These are phyloP conservation scores for Falciphora oryzae DNA, from an alignment of 2,329 filamentous ascomycete species.

Conservation along the genomic window DNA sequence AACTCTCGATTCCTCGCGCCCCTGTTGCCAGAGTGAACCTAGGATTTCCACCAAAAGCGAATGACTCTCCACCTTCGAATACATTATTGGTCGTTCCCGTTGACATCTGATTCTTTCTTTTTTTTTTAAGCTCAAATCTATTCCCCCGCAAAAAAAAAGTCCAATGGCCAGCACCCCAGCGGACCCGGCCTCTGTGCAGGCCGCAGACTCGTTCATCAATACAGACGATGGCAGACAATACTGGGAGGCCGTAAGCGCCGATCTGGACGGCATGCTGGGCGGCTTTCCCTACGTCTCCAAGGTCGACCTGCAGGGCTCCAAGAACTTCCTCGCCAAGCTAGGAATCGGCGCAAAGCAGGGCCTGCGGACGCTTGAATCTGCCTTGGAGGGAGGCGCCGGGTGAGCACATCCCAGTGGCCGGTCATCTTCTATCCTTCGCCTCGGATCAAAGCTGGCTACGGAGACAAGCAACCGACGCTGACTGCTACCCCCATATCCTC, in stretches of 20 bases:
- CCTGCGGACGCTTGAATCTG: constrained; percentile 22
- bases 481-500: not conserved
- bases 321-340: constrained; percentile 66
- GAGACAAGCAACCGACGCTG: not conserved
- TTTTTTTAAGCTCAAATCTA: no score
- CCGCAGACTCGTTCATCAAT: constrained; percentile 30
- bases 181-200: not conserved
- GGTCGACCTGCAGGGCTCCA: constrained; percentile 65
- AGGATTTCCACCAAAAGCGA: not conserved
- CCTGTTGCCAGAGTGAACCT: not conserved
- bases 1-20: not conserved
- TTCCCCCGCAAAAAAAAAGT: not conserved
- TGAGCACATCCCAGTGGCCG: not conserved
- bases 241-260: constrained; percentile 40
- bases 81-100: not conserved
- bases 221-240: constrained; percentile 34
- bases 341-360: constrained; percentile 36
- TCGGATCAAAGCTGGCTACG: not conserved
- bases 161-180: not conserved
- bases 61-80: not conserved
- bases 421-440: not conserved
- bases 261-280: constrained; percentile 71
- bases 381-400: constrained; percentile 36
- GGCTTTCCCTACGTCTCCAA: constrained; percentile 60
- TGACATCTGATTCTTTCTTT: not conserved